Conservation (phyloP, 2,329 filamentous ascomycete genomes). For the Nemania sp. region DNA sequence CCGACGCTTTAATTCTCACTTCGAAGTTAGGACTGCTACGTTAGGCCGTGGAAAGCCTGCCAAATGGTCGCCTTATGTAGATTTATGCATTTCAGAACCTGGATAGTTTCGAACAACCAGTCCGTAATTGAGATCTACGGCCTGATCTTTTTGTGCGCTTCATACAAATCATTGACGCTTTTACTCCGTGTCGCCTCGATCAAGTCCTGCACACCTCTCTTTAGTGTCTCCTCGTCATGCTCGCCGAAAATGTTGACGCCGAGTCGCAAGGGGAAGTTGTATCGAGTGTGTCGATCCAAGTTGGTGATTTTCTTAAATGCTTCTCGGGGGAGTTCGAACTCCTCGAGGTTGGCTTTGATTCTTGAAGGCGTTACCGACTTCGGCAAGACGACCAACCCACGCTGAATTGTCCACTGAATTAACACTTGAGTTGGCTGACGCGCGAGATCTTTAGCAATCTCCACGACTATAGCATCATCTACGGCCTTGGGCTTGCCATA, state of each 20-base stretch:
- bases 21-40: too few relatives aligned
- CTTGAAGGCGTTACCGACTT: conserved; percentile 66
- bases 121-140: not conserved
- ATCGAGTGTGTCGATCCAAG: conserved; percentile 56
- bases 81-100: too few relatives aligned
- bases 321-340: conserved; percentile 45
- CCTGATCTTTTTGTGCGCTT: conserved; percentile 50
- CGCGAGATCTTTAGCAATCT: conserved; percentile 63
- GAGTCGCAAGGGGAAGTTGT: conserved; percentile 58
- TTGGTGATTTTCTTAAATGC: conserved; percentile 55
- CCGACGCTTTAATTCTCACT: too few relatives aligned
- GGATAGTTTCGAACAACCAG: too few relatives aligned
- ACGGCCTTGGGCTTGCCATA: conserved; percentile 50
- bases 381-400: conserved; percentile 65
- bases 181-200: conserved; percentile 33
- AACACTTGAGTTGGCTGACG: conserved; percentile 66
- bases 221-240: conserved; percentile 53
- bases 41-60: too few relatives aligned
- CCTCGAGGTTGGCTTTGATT: conserved; percentile 61
- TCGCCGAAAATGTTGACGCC: conserved; percentile 60
- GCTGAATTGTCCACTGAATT: conserved; percentile 66
- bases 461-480: conserved; percentile 62
- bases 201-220: conserved; percentile 53
- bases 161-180: conserved; percentile 24
- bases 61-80: too few relatives aligned